A percentile compares a stretch with the other conserved stretches of the same genome.
Evolutionary conservation across 306 rosid genomes (phyloP).

Genomic region (Geum urbanum): DNA sequence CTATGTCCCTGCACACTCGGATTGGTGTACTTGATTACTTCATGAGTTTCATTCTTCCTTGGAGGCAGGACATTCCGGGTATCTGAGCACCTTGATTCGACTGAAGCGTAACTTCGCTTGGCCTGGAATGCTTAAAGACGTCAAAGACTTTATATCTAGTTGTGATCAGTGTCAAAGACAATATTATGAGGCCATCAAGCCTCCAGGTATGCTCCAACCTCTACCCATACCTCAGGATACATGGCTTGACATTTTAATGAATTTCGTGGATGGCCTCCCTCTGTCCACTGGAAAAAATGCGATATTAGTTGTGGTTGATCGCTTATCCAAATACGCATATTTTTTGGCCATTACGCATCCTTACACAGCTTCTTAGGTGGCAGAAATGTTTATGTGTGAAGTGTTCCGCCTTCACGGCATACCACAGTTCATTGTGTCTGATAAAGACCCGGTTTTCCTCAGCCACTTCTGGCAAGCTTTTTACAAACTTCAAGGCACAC

Average conservation of each 20-base stretch:
- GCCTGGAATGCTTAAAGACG: not conserved
- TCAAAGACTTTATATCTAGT: not conserved
- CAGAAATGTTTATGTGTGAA: too few relatives aligned
- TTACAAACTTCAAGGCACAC: not conserved
- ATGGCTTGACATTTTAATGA: not conserved
- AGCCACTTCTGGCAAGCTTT: not conserved
- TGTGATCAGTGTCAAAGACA: not conserved
- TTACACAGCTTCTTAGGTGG: not conserved
- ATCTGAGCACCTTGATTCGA: not conserved
- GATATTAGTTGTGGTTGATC: not conserved
- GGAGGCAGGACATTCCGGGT: not conserved
- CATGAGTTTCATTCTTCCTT: not conserved
- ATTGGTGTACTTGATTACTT: too few relatives aligned
- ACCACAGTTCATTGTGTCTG: not conserved
- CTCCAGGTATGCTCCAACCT: not conserved
- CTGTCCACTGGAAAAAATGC: not conserved
- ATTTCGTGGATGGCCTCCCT: not conserved
- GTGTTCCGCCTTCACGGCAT: not conserved
- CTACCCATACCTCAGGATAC: not conserved
- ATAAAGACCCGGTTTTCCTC: not conserved
- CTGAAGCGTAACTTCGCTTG: too few relatives aligned
- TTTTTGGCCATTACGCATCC: not conserved
- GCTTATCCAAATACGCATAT: too few relatives aligned
- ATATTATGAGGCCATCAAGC: not conserved
- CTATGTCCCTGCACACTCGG: not conserved